Evolutionary conservation across 257 asterid species (phyloP).

Genomic region (Echium plantagineum): DNA sequence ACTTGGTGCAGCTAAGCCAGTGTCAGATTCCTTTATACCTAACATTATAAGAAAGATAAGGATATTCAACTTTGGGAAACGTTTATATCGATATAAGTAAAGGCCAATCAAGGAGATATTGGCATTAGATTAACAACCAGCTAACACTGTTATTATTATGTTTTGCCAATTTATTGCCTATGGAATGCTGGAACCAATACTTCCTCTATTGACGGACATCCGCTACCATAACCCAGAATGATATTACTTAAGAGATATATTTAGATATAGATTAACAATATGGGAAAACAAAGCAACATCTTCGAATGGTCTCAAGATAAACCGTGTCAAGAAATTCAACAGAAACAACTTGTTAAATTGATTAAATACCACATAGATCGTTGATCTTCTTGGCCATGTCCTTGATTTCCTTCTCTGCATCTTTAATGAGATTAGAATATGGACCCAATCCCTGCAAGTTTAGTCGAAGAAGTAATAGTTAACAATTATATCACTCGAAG

Average conservation of each 20-base stretch:
- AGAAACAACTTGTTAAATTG: background rate
- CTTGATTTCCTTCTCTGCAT: constrained; percentile 77
- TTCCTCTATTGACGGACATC: background rate
- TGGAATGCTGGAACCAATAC: background rate
- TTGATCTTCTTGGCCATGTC: constrained; percentile 88
- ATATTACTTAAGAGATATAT: background rate
- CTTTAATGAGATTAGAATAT: constrained; percentile 71
- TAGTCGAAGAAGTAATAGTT: background rate
- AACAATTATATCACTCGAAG: background rate
- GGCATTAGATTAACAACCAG: background rate
- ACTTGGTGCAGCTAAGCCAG: constrained; percentile 96
- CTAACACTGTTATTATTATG: background rate
- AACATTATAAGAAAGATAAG: constrained; percentile 11
- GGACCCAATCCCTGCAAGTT: constrained; percentile 76
- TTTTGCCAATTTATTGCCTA: background rate
- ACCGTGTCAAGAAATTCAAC: background rate
- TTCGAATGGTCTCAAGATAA: background rate
- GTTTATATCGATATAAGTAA: background rate
- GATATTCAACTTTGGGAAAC: background rate
- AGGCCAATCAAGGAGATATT: background rate
- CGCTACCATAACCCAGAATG: background rate
- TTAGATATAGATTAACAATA: too few species aligned
- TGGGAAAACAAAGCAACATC: background rate
- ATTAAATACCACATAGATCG: constrained; percentile 66
- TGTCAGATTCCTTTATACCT: constrained; percentile 92